A percentile compares a stretch with the other conserved stretches of the same genome.
phyloP scores from a whole-genome alignment of 139 green algal species.

The Closterium sp. region DNA sequence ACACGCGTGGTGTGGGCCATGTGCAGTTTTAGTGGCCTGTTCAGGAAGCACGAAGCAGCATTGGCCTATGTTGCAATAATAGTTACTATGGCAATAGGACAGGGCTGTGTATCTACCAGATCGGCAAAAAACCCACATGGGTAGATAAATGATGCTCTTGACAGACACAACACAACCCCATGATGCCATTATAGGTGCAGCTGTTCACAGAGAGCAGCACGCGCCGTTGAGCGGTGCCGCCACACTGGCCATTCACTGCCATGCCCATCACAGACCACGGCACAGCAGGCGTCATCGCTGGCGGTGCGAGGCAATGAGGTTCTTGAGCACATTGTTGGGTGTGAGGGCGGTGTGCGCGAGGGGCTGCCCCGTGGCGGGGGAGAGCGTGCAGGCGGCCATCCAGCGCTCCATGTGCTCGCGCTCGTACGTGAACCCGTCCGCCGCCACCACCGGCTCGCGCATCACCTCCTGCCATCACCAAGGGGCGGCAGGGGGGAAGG shows the following conservation, averaged over 20 bases:
- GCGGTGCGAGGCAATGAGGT: not conserved
- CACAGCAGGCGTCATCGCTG: not conserved
- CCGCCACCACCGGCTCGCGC: conserved; percentile 68
- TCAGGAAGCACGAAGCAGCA: too few species aligned
- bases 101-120: too few species aligned
- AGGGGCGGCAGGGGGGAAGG: not conserved
- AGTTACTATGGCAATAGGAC: too few species aligned
- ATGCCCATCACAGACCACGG: not conserved
- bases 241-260: not conserved
- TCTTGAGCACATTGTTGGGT: not conserved
- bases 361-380: not conserved
- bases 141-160: too few species aligned
- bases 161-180: too few species aligned
- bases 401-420: conserved; percentile 62
- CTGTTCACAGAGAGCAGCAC: not conserved
- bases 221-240: too few species aligned
- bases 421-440: conserved; percentile 75
- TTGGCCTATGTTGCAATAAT: too few species aligned
- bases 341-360: not conserved
- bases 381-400: conserved; percentile 44
- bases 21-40: too few species aligned
- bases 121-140: too few species aligned
- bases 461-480: conserved; percentile 58
- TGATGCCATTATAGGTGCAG: too few species aligned
- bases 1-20: too few species aligned